A percentile compares a stretch with the other conserved stretches of the same genome.
Conservation (phyloP, 179 eudicot genomes). For the Sideroxylon spinosum region DNA sequence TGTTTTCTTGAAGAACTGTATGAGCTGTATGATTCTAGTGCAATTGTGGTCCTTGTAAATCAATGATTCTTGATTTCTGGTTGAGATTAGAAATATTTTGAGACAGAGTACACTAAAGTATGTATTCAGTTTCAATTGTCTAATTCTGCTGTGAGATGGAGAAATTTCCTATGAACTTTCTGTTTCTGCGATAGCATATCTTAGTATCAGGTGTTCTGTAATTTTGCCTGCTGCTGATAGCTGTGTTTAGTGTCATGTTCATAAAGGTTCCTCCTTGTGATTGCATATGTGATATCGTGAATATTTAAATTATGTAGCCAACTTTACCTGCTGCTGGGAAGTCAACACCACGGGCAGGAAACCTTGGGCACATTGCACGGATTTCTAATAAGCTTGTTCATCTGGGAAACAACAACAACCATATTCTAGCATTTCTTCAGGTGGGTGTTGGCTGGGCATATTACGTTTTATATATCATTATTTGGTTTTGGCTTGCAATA, state of each 20-base stretch:
- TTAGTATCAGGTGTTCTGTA: too few relatives aligned
- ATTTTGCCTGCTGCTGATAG: too few relatives aligned
- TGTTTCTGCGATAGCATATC: neutral
- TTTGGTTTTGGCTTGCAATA: neutral
- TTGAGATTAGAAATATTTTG: neutral
- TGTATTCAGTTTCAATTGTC: neutral
- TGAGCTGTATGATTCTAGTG: neutral
- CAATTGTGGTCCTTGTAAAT: neutral
- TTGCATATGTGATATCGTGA: constrained; percentile 9
- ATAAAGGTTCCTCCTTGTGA: neutral
- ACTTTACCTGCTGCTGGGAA: constrained; percentile 67
- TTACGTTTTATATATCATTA: neutral
- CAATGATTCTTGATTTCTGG: neutral
- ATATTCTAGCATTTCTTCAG: constrained; percentile 59
- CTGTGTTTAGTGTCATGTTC: neutral
- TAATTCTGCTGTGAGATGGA: neutral
- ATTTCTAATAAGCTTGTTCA: constrained; percentile 83
- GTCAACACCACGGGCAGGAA: constrained; percentile 64
- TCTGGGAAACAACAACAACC: constrained; percentile 49
- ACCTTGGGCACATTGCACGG: constrained; percentile 85
- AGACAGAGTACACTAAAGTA: neutral
- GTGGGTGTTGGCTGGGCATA: constrained; percentile 26
- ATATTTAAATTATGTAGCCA: constrained; percentile 53
- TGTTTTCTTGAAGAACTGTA: neutral
- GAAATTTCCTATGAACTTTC: neutral